A percentile compares a stretch with the other conserved stretches of the same genome.
Conservation (phyloP, 257 asterid genomes). For the Striga asiatica region DNA sequence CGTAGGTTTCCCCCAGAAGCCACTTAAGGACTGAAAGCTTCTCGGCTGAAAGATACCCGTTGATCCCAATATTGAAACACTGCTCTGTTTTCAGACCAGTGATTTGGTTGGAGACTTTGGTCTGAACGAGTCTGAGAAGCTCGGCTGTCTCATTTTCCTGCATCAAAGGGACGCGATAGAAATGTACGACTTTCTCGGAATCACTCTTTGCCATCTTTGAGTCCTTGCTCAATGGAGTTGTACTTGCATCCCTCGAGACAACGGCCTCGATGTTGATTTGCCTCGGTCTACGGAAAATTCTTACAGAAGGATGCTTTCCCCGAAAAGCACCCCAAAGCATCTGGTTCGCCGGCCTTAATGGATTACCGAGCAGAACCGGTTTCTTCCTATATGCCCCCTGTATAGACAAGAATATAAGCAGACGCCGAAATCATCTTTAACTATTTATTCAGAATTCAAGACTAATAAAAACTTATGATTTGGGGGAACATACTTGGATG, state of each 20-base stretch:
- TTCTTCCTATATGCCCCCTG: constrained; percentile 51
- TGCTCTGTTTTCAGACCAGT: constrained; percentile 70
- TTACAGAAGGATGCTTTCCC: constrained; percentile 11
- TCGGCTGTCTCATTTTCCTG: constrained; percentile 57
- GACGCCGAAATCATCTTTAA: background rate
- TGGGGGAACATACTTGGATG: background rate
- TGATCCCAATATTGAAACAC: constrained; percentile 71
- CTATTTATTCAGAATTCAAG: background rate
- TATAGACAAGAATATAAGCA: background rate
- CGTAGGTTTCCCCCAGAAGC: constrained; percentile 83
- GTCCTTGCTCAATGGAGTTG: constrained; percentile 18
- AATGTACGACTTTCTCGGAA: constrained; percentile 49
- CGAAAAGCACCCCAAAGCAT: constrained; percentile 45
- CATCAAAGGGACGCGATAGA: constrained; percentile 47
- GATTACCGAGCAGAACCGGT: constrained; percentile 28
- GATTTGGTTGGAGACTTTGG: constrained; percentile 48
- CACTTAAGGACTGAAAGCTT: constrained; percentile 59
- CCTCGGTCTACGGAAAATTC: constrained; percentile 20
- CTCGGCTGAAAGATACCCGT: constrained; percentile 38
- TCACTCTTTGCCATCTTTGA: constrained; percentile 13
- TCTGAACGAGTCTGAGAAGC: constrained; percentile 54
- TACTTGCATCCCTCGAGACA: constrained; percentile 34
- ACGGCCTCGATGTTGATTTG: constrained; percentile 30
- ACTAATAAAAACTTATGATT: constrained; percentile 5
- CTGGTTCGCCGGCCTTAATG: constrained; percentile 27